Evolutionary conservation across 129 eudicot genomes (phyloP).

Genomic region (Rutidosis leptorrhynchoides): DNA sequence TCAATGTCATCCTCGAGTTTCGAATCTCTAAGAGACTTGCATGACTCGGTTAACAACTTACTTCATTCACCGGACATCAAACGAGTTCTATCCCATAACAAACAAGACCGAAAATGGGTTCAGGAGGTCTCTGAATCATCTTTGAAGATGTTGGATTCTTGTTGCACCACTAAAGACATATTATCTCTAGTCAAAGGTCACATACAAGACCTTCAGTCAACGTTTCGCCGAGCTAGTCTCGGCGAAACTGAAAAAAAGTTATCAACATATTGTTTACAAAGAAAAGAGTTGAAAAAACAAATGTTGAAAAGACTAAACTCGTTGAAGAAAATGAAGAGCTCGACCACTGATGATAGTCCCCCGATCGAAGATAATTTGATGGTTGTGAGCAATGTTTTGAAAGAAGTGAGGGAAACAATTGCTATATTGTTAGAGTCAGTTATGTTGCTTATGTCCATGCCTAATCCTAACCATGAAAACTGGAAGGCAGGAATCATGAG

Average conservation of each 20-base stretch:
- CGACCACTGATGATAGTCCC: conserved; percentile 23
- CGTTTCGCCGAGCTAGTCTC: conserved; percentile 45
- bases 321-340: conserved; percentile 39
- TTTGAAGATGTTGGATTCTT: conserved; percentile 60
- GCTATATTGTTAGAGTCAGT: conserved; percentile 54
- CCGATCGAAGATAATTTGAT: conserved; percentile 40
- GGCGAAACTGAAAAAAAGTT: conserved; percentile 44
- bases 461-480: conserved; percentile 47
- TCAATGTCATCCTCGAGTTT: conserved; percentile 45
- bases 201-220: conserved; percentile 61
- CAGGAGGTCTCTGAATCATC: conserved; percentile 70
- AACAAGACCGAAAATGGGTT: conserved; percentile 43
- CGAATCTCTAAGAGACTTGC: conserved; percentile 54
- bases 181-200: conserved; percentile 59
- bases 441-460: conserved; percentile 62
- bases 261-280: conserved; percentile 37
- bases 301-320: conserved; percentile 51
- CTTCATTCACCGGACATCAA: conserved; percentile 58
- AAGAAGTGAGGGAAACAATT: conserved; percentile 60
- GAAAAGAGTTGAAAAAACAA: conserved; percentile 65
- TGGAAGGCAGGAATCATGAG: background rate
- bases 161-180: conserved; percentile 67
- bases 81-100: conserved; percentile 33
- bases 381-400: conserved; percentile 53
- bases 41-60: conserved; percentile 64